Base-by-base conservation (phyloP, 495 filamentous ascomycete species). In the Collariella sp. region DNA sequence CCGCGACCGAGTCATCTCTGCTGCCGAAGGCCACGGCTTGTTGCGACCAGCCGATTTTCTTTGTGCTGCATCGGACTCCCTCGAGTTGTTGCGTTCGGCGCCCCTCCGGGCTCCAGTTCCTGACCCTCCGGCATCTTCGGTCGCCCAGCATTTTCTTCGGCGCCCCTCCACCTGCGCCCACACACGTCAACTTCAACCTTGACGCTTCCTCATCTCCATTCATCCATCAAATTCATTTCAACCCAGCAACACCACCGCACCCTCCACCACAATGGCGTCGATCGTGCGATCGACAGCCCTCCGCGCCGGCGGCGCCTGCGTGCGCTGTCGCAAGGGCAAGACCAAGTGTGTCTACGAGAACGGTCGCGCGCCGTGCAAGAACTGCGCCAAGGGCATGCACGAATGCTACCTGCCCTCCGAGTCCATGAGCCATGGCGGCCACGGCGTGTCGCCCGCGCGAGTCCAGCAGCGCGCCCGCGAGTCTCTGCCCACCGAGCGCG, bases 331-430 rank as follows among this genome's bases (percentile, higher is more conserved):
- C 54, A 78, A 76, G 60, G 75, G 75, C 67, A 78, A 78, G 59
- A 78, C 75, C 16, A 76, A 76, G 39, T 78, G 75, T 46, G 74
- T 78, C 52, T 78, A 78, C 66, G 74, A 76, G 44, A 76, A 72
- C 57, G 75, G 75, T 43, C 57, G 72, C 36, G 72, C 75, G 15
- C 75, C 75, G 18, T 78, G 75, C 63, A 72, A 72, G 58, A 78
- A 78, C 62, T 78, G 75, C 59, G 72, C 75, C n/a, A 78, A 78
- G 58, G 75, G 75, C 48, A 67, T 76, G 68, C 75, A 78, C 59
- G 75, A 78, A 47, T 78, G 75, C 59, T 78, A 78, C 59, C 64
- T 78, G 3, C 75, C 75, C 18, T 76, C 73, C 11, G 75, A 78
- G 64, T 70, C 67, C 19, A 73, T 75, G 69, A 67, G 69, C 61